These are phyloP conservation scores for Cyclotella cryptica DNA, from an alignment of 108 stramenopile species.

Conservation along the genomic window DNA sequence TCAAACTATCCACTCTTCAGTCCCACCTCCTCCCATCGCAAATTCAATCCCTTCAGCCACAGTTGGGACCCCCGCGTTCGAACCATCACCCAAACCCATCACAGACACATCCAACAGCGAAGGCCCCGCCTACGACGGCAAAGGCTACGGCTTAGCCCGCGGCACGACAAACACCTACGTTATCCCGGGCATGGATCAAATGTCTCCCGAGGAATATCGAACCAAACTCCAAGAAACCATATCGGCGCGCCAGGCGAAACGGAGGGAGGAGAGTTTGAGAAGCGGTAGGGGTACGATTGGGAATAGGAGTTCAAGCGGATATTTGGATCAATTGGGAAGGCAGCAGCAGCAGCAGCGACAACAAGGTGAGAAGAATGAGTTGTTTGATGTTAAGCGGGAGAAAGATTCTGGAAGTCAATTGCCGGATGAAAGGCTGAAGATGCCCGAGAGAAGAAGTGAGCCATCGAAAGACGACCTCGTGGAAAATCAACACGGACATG, in stretches of 20 bases:
- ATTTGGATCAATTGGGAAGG: conserved; percentile 29
- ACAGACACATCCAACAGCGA: conserved; percentile 50
- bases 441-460: neutral
- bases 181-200: conserved; percentile 84
- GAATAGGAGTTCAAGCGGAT: conserved; percentile 31
- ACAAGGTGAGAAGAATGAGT: conserved; percentile 31
- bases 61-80: neutral
- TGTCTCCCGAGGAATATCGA: conserved; percentile 83
- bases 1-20: neutral
- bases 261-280: conserved; percentile 28
- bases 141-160: conserved; percentile 57
- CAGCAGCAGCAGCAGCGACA: neutral
- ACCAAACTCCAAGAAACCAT: conserved; percentile 69
- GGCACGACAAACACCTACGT: conserved; percentile 82
- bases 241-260: conserved; percentile 63
- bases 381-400: neutral
- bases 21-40: conserved; percentile 15
- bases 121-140: conserved; percentile 61
- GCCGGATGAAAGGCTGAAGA: conserved; percentile 3
- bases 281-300: conserved; percentile 33
- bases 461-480: neutral
- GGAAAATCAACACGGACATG: too few relatives aligned
- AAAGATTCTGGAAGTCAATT: neutral
- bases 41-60: neutral
- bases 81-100: conserved; percentile 1